A percentile compares a stretch with the other conserved stretches of the same genome.
Conservation (phyloP, 2,329 filamentous ascomycete genomes). For the Ophiostoma tasmaniense region DNA sequence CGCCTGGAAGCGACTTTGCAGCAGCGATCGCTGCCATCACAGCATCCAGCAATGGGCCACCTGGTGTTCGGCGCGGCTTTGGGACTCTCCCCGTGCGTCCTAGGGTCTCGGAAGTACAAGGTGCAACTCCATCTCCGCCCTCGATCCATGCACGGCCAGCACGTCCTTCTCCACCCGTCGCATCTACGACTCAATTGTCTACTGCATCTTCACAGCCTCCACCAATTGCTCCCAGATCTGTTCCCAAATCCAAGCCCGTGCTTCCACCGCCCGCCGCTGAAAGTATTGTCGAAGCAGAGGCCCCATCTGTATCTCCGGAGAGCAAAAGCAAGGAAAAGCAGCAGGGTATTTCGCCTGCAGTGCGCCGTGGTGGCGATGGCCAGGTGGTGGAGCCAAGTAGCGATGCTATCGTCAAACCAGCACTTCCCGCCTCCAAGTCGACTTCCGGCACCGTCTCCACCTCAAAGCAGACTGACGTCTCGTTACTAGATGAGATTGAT, state of each 20-base stretch:
- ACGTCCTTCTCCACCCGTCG: not conserved
- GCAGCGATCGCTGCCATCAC: conserved; percentile 15
- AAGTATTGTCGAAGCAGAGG: not conserved
- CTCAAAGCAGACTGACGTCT: too few relatives aligned
- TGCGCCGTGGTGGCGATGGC: not conserved
- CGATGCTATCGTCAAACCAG: not conserved
- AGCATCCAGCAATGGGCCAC: conserved; percentile 12
- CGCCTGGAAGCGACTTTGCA: conserved; percentile 1
- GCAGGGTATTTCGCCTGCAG: not conserved
- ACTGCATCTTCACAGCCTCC: not conserved
- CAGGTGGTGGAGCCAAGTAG: not conserved
- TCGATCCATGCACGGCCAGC: not conserved
- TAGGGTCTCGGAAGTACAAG: not conserved
- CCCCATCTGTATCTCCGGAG: not conserved
- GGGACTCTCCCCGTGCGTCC: not conserved
- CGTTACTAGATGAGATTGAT: not conserved
- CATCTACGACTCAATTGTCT: not conserved
- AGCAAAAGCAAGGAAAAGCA: not conserved
- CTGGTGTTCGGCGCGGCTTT: not conserved
- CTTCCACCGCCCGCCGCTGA: not conserved
- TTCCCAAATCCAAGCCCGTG: not conserved
- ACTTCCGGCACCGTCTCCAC: not conserved
- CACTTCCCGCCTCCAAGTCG: not conserved
- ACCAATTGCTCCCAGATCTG: not conserved
- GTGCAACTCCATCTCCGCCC: not conserved